phyloP scores from a whole-genome alignment of 2,329 filamentous ascomycete genomes.

The Zarea fungicola region DNA sequence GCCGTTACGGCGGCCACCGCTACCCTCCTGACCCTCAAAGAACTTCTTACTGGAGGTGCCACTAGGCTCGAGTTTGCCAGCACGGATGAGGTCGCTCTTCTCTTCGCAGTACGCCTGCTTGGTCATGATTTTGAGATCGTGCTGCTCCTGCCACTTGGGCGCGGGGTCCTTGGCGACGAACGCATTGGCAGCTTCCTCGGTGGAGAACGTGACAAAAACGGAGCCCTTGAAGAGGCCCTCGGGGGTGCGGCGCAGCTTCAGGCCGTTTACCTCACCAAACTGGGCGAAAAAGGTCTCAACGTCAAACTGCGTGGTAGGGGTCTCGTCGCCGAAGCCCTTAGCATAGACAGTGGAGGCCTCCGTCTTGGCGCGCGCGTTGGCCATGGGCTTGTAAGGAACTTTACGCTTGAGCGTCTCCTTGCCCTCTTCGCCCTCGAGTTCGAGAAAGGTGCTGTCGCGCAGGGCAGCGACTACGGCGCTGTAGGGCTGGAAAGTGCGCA shows the following conservation, averaged over 20 bases:
- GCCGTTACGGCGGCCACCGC: conserved; percentile 32
- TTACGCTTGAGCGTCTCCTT: conserved; percentile 73
- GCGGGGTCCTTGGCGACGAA: conserved; percentile 77
- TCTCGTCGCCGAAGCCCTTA: conserved; percentile 88
- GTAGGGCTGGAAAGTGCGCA: conserved; percentile 90
- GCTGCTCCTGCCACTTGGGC: conserved; percentile 78
- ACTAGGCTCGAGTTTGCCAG: conserved; percentile 62
- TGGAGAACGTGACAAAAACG: conserved; percentile 88
- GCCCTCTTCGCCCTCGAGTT: conserved; percentile 68
- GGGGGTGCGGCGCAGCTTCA: conserved; percentile 76
- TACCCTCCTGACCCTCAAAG: conserved; percentile 42
- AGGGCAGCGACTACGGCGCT: conserved; percentile 77
- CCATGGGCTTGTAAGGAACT: conserved; percentile 56
- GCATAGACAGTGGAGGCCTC: conserved; percentile 78
- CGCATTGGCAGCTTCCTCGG: conserved; percentile 69
- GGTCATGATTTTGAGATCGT: conserved; percentile 74
- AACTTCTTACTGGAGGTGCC: conserved; percentile 37
- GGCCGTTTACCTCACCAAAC: conserved; percentile 71
- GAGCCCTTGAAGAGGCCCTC: conserved; percentile 86
- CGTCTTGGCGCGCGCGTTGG: conserved; percentile 57
- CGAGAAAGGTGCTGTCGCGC: conserved; percentile 67
- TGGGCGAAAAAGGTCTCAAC: conserved; percentile 87
- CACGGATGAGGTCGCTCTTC: conserved; percentile 66
- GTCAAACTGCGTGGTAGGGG: conserved; percentile 81
- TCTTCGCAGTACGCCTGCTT: conserved; percentile 84